Evolutionary conservation across 371 early-diverging fungal genomes (phyloP), one percentile per base, ranked within the genome.

Genomic region (Chytridiales sp.): DNA sequence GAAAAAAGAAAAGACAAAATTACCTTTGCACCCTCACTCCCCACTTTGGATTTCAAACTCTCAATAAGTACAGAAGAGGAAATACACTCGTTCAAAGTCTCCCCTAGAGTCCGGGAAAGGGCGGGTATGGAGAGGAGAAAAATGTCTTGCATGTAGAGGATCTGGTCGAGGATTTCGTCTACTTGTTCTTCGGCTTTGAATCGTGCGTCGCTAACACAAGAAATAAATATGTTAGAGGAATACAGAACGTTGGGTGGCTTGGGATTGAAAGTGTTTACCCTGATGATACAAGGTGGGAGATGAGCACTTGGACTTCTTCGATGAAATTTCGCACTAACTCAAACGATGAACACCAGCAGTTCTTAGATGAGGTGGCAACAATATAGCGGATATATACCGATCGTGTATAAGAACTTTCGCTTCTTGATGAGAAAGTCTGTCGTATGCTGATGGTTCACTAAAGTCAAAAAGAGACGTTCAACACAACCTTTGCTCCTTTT

Each of bases 111-210:
- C 5, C 42, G 29, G 17, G 13, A 19, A 11, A 61, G 5, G 3
- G 19, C 15, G 11, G 55, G 36, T 26, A 54, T 30, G 1, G 30
- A 36, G 6, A 61, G 30, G 8, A 8, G 4, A 34, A 61, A 61
- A 13, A 62, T 30, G 21, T 62, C 63, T 31, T 62, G 56, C n/a
- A 62, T 27, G 22, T 56, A 62, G 1, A 56, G 44, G 4, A 62
- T 11, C 6, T 32, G 32, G 49, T 62, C 63, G 24, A 62, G 30
- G 21, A 47, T 48, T 11, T 62, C 63, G 19, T 62, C 57, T 5
- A 62, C 11, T 9, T 5, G 36, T 4, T 11, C 24, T 36, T 44
- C 34, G 11, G 47, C 32, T 15, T 8, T 17, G 19, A 15, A 36
- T 4, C 5, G 11, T 11, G 4, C 19, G 39, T 11, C 34, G 9